These are phyloP conservation scores for Flammula alnicola DNA, from an alignment of 1,284 basidiomycete genomes.

Conservation along the genomic window DNA sequence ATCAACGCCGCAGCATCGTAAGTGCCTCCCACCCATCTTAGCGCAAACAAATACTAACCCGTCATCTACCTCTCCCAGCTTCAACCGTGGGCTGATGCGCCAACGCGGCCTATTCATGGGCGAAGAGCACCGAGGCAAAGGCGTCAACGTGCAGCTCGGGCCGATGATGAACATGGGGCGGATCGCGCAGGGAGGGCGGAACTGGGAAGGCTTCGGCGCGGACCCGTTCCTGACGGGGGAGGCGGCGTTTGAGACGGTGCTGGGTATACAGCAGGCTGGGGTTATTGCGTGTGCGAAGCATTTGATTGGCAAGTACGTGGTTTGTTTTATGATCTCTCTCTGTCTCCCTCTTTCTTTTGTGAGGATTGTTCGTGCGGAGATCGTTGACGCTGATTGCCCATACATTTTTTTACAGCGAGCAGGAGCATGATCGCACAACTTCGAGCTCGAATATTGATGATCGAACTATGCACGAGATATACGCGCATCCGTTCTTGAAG, in stretches of 20 bases:
- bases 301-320: constrained; percentile 67
- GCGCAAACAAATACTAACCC: too few species aligned
- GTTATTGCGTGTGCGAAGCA: constrained; percentile 84
- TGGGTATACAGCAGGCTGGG: constrained; percentile 75
- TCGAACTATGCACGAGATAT: constrained; percentile 76
- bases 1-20: constrained; percentile 58
- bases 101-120: constrained; percentile 79
- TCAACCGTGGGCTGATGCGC: constrained; percentile 70
- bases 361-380: too few species aligned
- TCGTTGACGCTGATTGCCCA: too few species aligned
- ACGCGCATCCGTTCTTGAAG: constrained; percentile 73
- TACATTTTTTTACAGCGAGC: constrained; percentile 63
- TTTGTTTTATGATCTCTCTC: too few species aligned
- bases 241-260: constrained; percentile 73
- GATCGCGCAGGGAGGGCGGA: constrained; percentile 69
- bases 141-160: constrained; percentile 72
- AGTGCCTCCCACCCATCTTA: too few species aligned
- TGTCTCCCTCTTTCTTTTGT: too few species aligned
- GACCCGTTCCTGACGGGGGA: constrained; percentile 80
- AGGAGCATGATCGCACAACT: constrained; percentile 62
- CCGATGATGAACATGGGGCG: constrained; percentile 78
- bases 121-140: constrained; percentile 78
- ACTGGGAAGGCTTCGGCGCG: constrained; percentile 87
- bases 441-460: constrained; percentile 76
- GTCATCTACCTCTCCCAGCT: too few species aligned